Evolutionary conservation across 108 stramenopile species (phyloP), one percentile per base, ranked within the genome.

Genomic region (Skeletonema potamos): DNA sequence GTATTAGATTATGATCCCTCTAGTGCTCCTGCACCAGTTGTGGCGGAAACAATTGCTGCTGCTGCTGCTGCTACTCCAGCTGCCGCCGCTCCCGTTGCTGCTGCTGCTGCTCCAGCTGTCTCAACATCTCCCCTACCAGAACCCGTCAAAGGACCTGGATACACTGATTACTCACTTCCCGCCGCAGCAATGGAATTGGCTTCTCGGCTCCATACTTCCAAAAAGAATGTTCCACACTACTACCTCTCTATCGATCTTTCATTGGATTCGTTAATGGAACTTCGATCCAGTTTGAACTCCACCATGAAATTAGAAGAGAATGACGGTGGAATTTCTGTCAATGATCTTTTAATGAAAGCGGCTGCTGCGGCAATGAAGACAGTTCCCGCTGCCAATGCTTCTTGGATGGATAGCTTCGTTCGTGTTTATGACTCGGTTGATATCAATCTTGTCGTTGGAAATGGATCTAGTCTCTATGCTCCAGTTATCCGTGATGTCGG

Each of bases 191-290:
- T 96, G 68, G 82, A 86, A 56, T 75, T 89, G 56, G 97, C 96
- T n/a, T 68, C 82, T 13, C 82, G 82, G 20, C 79, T 98, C 54
- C 75, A 96, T 3, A 58, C 83, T 36, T 85, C 88, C 65, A 99
- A 98, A 85, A 82, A 82, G 58, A 90, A 91, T 48, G 97, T 99
- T 13, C 98, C 99, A 0, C 97, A 98, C 76, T 98, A 96, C 84
- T 99, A 98, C 77, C 94, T 98, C 7, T 92, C 97, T 37, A 84
- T 95, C 18, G 97, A 98, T 71, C 75, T 98, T 3, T 68, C 89
- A 58, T 64, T 99, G 61, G 94, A 94, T 64, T 72, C 76, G 44
- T 77, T 97, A 12, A 67, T 99, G 73, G 76, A 77, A 33, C 72
- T 98, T 22, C 91, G 97, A 36, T 86, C 82, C 27, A 62, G 70